phyloP scores from a whole-genome alignment of 208 protist species.

The Zelonia costaricensis region DNA sequence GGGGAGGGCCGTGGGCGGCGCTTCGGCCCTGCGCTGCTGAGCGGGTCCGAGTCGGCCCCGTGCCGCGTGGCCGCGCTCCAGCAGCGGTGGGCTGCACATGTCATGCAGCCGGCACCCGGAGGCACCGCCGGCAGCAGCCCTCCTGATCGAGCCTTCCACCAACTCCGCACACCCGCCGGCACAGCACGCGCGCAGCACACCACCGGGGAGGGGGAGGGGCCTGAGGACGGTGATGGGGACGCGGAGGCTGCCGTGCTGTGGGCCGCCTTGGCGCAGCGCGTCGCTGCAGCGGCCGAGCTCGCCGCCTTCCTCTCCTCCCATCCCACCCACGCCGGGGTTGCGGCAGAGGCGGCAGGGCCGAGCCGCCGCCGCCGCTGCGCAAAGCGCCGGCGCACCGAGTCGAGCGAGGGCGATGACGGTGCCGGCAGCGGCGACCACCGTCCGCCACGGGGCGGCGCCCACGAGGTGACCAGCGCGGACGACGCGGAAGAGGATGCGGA shows the following conservation, averaged over 20 bases:
- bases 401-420: too few species aligned
- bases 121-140: too few species aligned
- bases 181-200: not conserved
- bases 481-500: not conserved
- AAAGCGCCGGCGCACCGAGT: too few species aligned
- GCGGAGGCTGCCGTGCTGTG: conserved; percentile 5
- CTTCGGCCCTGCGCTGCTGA: conserved; percentile 24
- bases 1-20: conserved; percentile 18
- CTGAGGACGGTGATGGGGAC: not conserved
- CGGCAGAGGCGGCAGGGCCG: not conserved
- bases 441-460: too few species aligned
- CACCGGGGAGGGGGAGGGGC: not conserved
- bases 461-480: not conserved
- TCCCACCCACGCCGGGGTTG: not conserved
- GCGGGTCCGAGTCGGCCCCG: conserved; percentile 14
- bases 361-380: too few species aligned
- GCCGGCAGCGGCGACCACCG: not conserved
- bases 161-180: not conserved
- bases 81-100: conserved; percentile 14
- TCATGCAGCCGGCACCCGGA: conserved; percentile 4
- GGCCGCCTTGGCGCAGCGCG: conserved; percentile 28
- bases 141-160: too few species aligned
- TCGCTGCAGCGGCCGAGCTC: conserved; percentile 19
- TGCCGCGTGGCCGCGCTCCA: conserved; percentile 16
- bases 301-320: conserved; percentile 21